Conservation (phyloP, 139 green algal species). For the Chlorella sp. region DNA sequence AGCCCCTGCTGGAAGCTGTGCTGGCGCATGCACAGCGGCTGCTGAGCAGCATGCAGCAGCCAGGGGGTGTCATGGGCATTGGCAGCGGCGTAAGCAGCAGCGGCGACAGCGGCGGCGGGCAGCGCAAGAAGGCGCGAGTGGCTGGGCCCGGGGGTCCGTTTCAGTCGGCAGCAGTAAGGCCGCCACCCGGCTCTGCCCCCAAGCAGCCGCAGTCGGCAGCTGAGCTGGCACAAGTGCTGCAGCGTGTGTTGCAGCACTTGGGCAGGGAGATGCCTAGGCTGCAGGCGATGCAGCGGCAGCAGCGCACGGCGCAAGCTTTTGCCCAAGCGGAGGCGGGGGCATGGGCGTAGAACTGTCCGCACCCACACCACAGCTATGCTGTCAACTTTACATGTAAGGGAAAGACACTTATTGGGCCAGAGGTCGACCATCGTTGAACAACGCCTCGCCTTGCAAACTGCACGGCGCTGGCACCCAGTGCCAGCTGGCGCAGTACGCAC, state of each 20-base stretch:
- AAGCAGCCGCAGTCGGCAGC: background rate
- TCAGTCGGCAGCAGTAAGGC: background rate
- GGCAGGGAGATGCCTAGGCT: background rate
- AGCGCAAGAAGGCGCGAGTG: background rate
- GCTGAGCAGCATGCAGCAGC: background rate
- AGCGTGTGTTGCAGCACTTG: background rate
- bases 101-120: background rate
- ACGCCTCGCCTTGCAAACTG: too few species aligned
- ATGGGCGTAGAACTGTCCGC: background rate
- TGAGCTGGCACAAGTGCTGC: background rate
- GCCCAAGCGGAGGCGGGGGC: background rate
- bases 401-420: too few species aligned
- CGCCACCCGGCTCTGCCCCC: background rate
- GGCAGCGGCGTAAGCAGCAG: background rate
- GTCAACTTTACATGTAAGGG: too few species aligned
- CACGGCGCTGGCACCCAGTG: too few species aligned
- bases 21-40: background rate
- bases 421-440: too few species aligned
- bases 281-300: background rate
- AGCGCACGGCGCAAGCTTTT: conserved; percentile 1
- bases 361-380: too few species aligned
- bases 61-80: background rate
- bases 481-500: too few species aligned
- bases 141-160: background rate
- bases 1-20: background rate